Conservation (phyloP, 306 rosid species). For the Argentina anserina region DNA sequence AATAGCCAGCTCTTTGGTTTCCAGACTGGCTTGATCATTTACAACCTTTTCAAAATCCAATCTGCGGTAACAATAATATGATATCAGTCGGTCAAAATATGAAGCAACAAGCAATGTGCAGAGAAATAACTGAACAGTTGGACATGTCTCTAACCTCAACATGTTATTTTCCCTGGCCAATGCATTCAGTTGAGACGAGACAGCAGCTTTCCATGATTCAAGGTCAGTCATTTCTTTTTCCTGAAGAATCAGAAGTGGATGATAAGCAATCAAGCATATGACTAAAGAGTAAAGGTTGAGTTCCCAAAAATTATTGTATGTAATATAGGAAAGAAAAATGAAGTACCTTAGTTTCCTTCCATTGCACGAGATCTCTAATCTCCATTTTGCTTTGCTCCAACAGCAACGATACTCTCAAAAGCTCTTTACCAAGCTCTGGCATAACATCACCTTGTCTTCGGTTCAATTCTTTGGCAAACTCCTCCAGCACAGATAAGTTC, state of each 20-base stretch:
- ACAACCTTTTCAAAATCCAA: slow-evolving; percentile 46
- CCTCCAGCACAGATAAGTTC: slow-evolving; percentile 66
- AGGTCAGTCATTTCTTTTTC: slow-evolving; percentile 51
- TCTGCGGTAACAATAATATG: slow-evolving; percentile 35
- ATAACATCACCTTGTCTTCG: slow-evolving; percentile 43
- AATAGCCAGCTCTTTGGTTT: slow-evolving; percentile 65
- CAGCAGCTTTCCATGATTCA: slow-evolving; percentile 62
- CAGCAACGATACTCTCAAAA: slow-evolving; percentile 47
- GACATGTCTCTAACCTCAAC: slow-evolving; percentile 48
- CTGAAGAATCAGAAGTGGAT: slow-evolving; percentile 38
- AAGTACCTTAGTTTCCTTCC: slow-evolving; percentile 50
- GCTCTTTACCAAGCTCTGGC: slow-evolving; percentile 61
- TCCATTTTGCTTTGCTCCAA: slow-evolving; percentile 53
- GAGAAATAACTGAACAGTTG: not conserved
- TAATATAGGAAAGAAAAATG: not conserved
- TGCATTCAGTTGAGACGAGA: slow-evolving; percentile 51
- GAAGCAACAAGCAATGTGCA: not conserved
- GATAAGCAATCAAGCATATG: slow-evolving; percentile 9
- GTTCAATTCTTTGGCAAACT: slow-evolving; percentile 61
- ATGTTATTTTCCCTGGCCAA: slow-evolving; percentile 54
- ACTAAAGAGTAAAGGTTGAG: not conserved
- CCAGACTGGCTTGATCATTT: slow-evolving; percentile 53
- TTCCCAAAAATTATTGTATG: not conserved
- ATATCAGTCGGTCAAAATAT: not conserved
- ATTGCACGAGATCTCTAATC: slow-evolving; percentile 47